Base-by-base conservation (phyloP, 2,329 filamentous ascomycete species). In the Penicillium sp. region DNA sequence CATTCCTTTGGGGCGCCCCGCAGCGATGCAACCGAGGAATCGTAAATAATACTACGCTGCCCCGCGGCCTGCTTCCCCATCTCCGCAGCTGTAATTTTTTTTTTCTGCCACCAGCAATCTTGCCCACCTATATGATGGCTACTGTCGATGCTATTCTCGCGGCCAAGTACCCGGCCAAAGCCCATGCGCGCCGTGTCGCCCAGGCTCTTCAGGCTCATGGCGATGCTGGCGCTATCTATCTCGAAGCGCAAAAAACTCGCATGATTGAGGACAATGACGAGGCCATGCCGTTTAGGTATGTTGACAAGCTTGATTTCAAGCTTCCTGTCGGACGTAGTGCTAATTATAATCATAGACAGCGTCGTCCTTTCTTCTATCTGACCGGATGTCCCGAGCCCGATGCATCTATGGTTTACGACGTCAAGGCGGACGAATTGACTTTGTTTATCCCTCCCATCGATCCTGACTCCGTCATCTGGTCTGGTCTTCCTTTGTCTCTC, bases 321-420 rank as follows among this genome's bases (percentile, higher is more conserved):
- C n/a, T n/a, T n/a, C n/a, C n/a, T n/a, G n/a, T n/a, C n/a, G n/a
- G 17, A 21, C 12, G 4, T 4, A 34, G 10, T 18, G 21, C 32
- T 49, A 36, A 52, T 18, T 27, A 13, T 27, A 13, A 15, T n/a
- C 23, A 9, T 33, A 91, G 90, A 59, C 92, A 97, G 75, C 89
- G 92, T 57, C 87, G 94, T 49, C 90, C 86, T 72, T 99, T 99
- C 78, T 97, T 89, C 83, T 99, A 99, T 74, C 80, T 97, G 37
- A 93, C 90, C 20, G 94, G 94, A 62, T 95, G 86, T 67, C 82
- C 86, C 56, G 80, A 95, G 24, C 83, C 92, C 52, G 91, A 97
- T 72, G 88, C 88, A 64, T 86, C 87, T 68, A 83, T 91, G 54
- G 82, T 87, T 50, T 96, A 97, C 78, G 87, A 96, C 59, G 87